Conservation (phyloP, 257 asterid genomes). For the Nicotiana otophora region DNA sequence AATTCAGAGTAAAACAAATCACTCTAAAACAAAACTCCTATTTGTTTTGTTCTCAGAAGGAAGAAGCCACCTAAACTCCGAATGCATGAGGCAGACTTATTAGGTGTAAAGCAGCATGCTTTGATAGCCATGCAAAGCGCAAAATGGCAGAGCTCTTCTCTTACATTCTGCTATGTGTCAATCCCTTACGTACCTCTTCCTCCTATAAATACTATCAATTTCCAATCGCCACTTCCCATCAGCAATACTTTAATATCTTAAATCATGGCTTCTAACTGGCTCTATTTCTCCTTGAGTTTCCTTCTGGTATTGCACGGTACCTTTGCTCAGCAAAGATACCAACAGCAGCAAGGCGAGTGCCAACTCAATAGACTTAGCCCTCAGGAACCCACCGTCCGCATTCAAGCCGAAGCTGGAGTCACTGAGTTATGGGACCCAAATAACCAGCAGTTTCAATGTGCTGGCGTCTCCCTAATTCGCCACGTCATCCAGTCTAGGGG, state of each 20-base stretch:
- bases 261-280: constrained; percentile 27
- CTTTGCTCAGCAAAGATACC: constrained; percentile 31
- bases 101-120: constrained; percentile 13
- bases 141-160: constrained; percentile 28
- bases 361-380: constrained; percentile 40
- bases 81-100: neutral
- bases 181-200: neutral
- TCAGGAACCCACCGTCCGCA: constrained; percentile 31
- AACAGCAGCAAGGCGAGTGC: constrained; percentile 40
- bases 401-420: constrained; percentile 48
- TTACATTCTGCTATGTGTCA: constrained; percentile 41
- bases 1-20: neutral
- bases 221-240: constrained; percentile 26
- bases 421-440: constrained; percentile 52
- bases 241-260: neutral
- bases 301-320: constrained; percentile 26
- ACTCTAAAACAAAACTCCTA: too few species aligned
- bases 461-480: constrained; percentile 43
- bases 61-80: neutral
- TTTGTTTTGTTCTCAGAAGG: neutral
- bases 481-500: constrained; percentile 36
- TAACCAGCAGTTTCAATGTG: constrained; percentile 46
- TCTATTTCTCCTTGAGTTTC: constrained; percentile 22
- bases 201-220: constrained; percentile 22
- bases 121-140: constrained; percentile 11